Evolutionary conservation across 2,329 filamentous ascomycete species (phyloP), one percentile per base, ranked within the genome.

Genomic region (Colletotrichum liriopes): DNA sequence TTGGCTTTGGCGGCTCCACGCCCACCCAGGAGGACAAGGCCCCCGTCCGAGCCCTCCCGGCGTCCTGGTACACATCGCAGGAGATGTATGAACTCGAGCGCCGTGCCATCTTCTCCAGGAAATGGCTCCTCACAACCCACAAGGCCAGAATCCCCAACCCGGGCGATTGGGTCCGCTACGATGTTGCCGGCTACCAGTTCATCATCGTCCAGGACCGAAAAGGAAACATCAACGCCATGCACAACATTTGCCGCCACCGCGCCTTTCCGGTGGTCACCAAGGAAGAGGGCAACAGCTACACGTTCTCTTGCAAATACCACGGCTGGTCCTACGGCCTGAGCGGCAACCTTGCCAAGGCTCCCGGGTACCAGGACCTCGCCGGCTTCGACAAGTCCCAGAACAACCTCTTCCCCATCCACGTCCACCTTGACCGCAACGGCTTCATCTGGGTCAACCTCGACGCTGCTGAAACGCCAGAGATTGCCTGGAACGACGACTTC

Each of bases 381-480:
- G 87, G 86, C 11, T 92, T 92, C 75, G 86, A 90, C 74, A 88
- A 86, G 79, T 80, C 82, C 14, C 80, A 88, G 77, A 91, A 91
- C 73, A 84, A 86, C 8, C 83, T 92, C 0, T 86, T 91, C 71
- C 84, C 84, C 2, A 86, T 90, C 65, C 87, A 90, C 73, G 81
- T 88, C 5, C 85, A 88, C 74, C 77, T 89, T 49, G 88, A 90
- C 77, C 75, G 74, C 47, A 86, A 85, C 6, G 87, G 88, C 29
- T 90, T 91, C 78, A 81, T 91, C 73, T 91, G 87, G 86, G 83
- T 90, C 63, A 91, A 91, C 76, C 78, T 91, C 65, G 88, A 91
- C 61, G 79, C 80, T 9, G 76, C 74, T 6, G 82, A 82, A 73
- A 51, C 26, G 69, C 88, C 82, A 0, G 86, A 87, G 74, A 77